phyloP scores from a whole-genome alignment of 129 eudicot species.

The Lactuca sativa region DNA sequence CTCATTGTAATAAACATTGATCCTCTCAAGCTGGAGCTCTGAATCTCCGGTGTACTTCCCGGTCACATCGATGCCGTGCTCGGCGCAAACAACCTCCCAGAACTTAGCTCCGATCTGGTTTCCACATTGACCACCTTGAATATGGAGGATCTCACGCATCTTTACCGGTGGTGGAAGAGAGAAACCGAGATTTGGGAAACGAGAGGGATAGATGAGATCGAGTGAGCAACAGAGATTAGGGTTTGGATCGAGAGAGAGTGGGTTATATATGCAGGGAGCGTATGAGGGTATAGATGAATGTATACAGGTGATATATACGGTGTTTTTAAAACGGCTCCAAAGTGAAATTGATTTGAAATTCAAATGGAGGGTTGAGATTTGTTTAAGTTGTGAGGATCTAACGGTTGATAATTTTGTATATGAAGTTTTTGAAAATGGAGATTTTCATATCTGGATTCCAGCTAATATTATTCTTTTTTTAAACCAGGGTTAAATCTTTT shows the following conservation, averaged over 20 bases:
- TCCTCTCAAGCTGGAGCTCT: slow-evolving; percentile 43
- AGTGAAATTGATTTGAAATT: slow-evolving; percentile 27
- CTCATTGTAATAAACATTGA: slow-evolving; percentile 53
- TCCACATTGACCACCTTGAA: slow-evolving; percentile 59
- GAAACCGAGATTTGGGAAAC: not conserved
- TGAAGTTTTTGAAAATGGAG: not conserved
- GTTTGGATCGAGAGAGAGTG: slow-evolving; percentile 15
- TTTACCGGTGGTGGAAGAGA: not conserved
- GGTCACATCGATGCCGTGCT: slow-evolving; percentile 54
- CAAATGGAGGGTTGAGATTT: slow-evolving; percentile 23
- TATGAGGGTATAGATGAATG: slow-evolving; percentile 2
- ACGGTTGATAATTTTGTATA: slow-evolving; percentile 10
- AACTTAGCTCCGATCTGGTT: slow-evolving; percentile 60
- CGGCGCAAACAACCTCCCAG: slow-evolving; percentile 58
- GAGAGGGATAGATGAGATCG: not conserved
- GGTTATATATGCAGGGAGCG: slow-evolving; percentile 15
- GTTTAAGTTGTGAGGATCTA: not conserved
- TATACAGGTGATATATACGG: slow-evolving; percentile 2
- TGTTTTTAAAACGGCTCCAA: slow-evolving; percentile 31
- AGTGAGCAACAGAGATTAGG: slow-evolving; percentile 9
- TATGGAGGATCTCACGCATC: slow-evolving; percentile 54
- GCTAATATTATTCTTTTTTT: slow-evolving; percentile 29
- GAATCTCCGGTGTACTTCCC: slow-evolving; percentile 49
- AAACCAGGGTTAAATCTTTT: slow-evolving; percentile 29
- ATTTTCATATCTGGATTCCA: slow-evolving; percentile 18